Evolutionary conservation across 345 rosid genomes (phyloP).

Genomic region (Salix arbutifolia): DNA sequence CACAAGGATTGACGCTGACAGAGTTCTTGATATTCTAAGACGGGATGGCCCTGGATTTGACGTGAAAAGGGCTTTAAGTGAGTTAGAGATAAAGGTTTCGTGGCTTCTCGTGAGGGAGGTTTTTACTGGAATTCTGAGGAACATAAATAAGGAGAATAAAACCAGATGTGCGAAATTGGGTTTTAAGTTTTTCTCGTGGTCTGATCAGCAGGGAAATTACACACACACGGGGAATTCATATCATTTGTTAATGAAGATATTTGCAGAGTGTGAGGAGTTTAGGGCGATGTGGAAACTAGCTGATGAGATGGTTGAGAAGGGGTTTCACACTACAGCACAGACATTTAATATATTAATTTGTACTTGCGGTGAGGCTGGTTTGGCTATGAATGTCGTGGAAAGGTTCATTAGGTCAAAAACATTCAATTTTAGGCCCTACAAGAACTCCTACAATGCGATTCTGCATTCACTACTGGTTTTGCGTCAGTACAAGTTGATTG

Average conservation of each 20-base stretch:
- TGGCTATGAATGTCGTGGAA: slow-evolving; percentile 65
- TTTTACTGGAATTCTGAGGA: slow-evolving; percentile 42
- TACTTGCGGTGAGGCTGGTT: slow-evolving; percentile 69
- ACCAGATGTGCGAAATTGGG: slow-evolving; percentile 60
- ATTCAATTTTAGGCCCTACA: slow-evolving; percentile 71
- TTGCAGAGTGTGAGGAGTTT: slow-evolving; percentile 70
- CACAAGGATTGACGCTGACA: slow-evolving; percentile 43
- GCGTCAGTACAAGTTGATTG: slow-evolving; percentile 68
- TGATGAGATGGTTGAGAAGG: slow-evolving; percentile 78
- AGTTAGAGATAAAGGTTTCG: slow-evolving; percentile 57
- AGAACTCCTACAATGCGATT: slow-evolving; percentile 75
- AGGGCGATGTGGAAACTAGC: slow-evolving; percentile 90
- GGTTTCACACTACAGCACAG: slow-evolving; percentile 66
- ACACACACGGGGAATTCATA: slow-evolving; percentile 61
- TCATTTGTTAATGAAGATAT: slow-evolving; percentile 76
- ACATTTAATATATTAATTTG: slow-evolving; percentile 83
- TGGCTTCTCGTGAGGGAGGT: slow-evolving; percentile 78
- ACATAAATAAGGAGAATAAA: slow-evolving; percentile 38
- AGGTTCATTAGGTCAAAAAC: slow-evolving; percentile 72
- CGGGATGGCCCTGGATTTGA: slow-evolving; percentile 58
- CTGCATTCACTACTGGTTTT: slow-evolving; percentile 50
- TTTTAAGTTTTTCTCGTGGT: slow-evolving; percentile 73
- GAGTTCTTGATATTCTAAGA: slow-evolving; percentile 50
- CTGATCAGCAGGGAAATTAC: slow-evolving; percentile 49
- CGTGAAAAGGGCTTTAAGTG: slow-evolving; percentile 41